Evolutionary conservation across 768 basidiomycete species (phyloP).

Genomic region (Podaxis pistillaris): DNA sequence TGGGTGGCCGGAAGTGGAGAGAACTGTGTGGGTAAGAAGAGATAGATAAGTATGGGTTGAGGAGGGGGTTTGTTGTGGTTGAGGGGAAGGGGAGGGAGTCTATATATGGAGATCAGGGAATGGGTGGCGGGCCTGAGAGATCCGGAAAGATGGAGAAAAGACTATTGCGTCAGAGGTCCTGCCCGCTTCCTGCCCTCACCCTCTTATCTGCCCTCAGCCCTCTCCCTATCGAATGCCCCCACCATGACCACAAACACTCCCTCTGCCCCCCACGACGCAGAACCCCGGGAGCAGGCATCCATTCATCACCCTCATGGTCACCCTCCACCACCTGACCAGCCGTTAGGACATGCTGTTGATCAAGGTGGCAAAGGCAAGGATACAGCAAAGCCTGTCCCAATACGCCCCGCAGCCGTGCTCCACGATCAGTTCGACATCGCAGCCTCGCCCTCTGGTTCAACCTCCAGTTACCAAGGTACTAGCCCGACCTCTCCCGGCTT

Average conservation of each 20-base stretch:
- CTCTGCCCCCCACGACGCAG: background rate
- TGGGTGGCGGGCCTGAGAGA: conserved; percentile 10
- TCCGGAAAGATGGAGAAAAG: background rate
- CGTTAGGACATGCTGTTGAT: background rate
- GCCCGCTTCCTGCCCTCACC: background rate
- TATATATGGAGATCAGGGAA: conserved; percentile 7
- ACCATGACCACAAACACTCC: conserved; percentile 1
- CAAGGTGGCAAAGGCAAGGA: conserved; percentile 52
- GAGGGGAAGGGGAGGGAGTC: background rate
- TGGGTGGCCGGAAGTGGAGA: background rate
- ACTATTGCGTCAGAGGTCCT: conserved; percentile 11
- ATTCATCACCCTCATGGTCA: background rate
- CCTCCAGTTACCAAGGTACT: conserved; percentile 21
- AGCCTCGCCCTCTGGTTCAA: conserved; percentile 18
- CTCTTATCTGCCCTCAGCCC: conserved; percentile 5
- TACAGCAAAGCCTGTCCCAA: conserved; percentile 51
- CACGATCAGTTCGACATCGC: conserved; percentile 42
- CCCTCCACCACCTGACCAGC: background rate
- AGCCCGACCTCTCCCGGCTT: conserved; percentile 19
- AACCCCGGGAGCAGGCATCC: conserved; percentile 4
- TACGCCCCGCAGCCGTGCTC: conserved; percentile 32
- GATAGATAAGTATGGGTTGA: background rate
- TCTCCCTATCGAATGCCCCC: background rate
- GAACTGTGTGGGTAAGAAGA: background rate
- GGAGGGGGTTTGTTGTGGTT: background rate